These are phyloP conservation scores for Hypoxylon sp. DNA, from an alignment of 2,329 filamentous ascomycete genomes.

Conservation along the genomic window DNA sequence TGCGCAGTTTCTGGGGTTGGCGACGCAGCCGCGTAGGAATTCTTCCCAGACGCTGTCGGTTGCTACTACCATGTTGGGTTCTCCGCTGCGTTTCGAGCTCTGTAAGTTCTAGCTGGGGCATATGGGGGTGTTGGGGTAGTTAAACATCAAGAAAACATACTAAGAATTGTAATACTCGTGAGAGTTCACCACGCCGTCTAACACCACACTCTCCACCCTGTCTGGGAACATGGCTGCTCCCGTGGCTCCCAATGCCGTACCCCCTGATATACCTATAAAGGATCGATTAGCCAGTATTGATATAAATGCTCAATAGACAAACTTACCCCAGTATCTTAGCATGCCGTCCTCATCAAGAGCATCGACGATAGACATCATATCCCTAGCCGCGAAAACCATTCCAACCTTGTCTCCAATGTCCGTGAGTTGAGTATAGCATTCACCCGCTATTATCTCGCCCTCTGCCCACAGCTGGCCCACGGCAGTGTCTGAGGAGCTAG, in stretches of 20 bases:
- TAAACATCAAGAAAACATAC: too few relatives aligned
- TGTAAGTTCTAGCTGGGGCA: not conserved
- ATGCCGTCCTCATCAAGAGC: constrained; percentile 50
- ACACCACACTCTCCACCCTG: constrained; percentile 49
- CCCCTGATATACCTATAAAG: constrained; percentile 54
- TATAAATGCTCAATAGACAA: too few relatives aligned
- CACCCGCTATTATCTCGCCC: constrained; percentile 32
- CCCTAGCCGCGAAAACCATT: constrained; percentile 49
- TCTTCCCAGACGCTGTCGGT: constrained; percentile 17
- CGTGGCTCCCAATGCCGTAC: constrained; percentile 50
- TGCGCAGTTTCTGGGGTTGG: constrained; percentile 39
- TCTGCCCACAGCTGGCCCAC: constrained; percentile 33
- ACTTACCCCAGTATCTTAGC: constrained; percentile 50
- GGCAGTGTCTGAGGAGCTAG: constrained; percentile 34
- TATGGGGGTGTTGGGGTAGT: not conserved
- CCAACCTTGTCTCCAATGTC: constrained; percentile 41
- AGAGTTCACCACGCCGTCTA: constrained; percentile 50
- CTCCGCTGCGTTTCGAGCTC: constrained; percentile 13
- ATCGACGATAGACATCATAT: constrained; percentile 52
- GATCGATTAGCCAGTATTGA: too few relatives aligned
- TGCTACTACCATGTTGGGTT: constrained; percentile 26
- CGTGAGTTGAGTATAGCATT: constrained; percentile 39
- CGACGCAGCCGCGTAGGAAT: constrained; percentile 41
- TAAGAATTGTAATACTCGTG: constrained; percentile 44
- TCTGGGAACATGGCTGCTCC: constrained; percentile 54